Evolutionary conservation across 2,329 filamentous ascomycete species (phyloP), one percentile per base, ranked within the genome.

Genomic region (Aspergillus uvarum): DNA sequence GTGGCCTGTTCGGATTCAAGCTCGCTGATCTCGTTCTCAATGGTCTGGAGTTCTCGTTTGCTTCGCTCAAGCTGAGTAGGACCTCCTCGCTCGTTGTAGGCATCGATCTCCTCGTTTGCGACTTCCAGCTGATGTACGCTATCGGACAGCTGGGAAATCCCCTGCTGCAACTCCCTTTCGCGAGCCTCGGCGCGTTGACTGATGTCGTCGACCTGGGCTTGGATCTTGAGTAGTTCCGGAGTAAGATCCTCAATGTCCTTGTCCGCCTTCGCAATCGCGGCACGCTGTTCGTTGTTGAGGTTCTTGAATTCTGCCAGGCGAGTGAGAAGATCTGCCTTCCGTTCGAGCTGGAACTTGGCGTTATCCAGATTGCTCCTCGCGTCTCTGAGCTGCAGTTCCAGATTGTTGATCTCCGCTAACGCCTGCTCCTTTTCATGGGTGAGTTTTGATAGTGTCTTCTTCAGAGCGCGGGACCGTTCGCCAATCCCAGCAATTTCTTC

Each of bases 371-470:
- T 89, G 70, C 88, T 89, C 61, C 84, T 86, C 47, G 90, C 79
- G 74, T 96, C 90, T 68, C 90, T 89, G 60, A 87, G 83, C 70
- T 95, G 88, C 4, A 95, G 81, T 75, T 97, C 92, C 26, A 96
- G 80, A 16, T 82, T 80, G 63, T 83, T 89, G 58, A 95, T 83
- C 38, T 86, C 80, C 63, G 86, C 86, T 59, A 87, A 87, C 56
- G 86, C 83, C 44, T 89, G 86, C 65, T 96, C 90, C 65, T 85
- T 87, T 35, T 95, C 91, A 12, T 77, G 79, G 0, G 83, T 85
- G 32, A 96, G 76, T 67, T 89, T 90, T 6, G 83, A 76, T 12
- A 94, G 82, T 48, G 81, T 83, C 47, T 81, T 81, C 70, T 90
- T 92, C 29, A 87, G 77, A 22, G 78, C 77, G 57, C 88, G 85